A percentile compares a stretch with the other conserved stretches of the same genome.
These are phyloP conservation scores for Thuidium tamariscinum DNA, from an alignment of 225 moss, liverwort and hornwort genomes.

Conservation along the genomic window DNA sequence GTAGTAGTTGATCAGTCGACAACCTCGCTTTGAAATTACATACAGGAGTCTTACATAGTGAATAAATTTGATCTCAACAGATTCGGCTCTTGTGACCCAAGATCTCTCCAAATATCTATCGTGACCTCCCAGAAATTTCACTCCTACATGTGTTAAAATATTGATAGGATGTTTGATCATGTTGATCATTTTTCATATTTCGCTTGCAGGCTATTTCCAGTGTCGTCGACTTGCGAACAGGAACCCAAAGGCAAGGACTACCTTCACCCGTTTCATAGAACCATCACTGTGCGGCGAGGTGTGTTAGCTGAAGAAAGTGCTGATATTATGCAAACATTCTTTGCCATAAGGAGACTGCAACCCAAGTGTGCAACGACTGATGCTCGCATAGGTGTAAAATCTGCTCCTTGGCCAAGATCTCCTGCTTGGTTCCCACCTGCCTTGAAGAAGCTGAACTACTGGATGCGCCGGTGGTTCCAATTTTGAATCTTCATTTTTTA, in stretches of 20 bases:
- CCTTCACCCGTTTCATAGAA: conserved; percentile 27
- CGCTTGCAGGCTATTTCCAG: conserved; percentile 35
- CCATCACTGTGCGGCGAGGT: conserved; percentile 24
- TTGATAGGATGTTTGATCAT: background rate
- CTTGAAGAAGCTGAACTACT: conserved; percentile 10
- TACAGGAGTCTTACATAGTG: background rate
- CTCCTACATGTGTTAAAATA: background rate
- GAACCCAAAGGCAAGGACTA: conserved; percentile 12
- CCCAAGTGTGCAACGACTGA: conserved; percentile 1
- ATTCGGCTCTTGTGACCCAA: background rate
- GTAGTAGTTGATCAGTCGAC: background rate
- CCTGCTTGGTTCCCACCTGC: conserved; percentile 8
- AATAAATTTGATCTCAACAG: background rate
- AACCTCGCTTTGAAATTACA: background rate
- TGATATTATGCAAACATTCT: conserved; percentile 31
- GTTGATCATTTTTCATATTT: background rate
- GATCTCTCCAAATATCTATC: background rate
- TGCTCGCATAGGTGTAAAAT: background rate
- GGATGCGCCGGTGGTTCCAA: conserved; percentile 11
- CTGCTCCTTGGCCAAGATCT: conserved; percentile 17
- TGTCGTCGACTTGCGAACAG: conserved; percentile 1
- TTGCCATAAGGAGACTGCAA: conserved; percentile 31
- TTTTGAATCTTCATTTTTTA: background rate
- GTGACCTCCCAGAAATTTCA: background rate
- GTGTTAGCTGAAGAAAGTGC: conserved; percentile 22